These are phyloP conservation scores for Avena atlantica DNA, from an alignment of 176 grass and related monocot species.

Conservation along the genomic window DNA sequence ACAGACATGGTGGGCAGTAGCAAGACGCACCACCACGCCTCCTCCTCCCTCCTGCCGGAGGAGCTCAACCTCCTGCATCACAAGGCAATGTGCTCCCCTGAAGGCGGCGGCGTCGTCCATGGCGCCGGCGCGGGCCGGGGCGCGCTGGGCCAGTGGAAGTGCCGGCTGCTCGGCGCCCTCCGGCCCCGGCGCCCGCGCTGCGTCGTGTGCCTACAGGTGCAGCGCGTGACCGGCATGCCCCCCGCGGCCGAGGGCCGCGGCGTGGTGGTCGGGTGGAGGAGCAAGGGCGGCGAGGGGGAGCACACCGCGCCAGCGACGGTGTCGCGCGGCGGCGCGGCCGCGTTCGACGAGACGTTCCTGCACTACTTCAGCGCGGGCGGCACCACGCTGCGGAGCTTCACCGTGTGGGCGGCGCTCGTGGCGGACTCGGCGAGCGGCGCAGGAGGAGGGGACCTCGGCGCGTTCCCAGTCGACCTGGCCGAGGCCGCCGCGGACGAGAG, in stretches of 20 bases:
- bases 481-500: slow-evolving; percentile 51
- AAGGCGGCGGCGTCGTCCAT: background rate
- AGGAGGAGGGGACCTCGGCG: slow-evolving; percentile 61
- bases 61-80: slow-evolving; percentile 75
- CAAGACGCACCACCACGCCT: slow-evolving; percentile 54
- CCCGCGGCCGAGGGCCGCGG: slow-evolving; percentile 49
- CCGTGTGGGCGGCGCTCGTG: slow-evolving; percentile 77
- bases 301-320: slow-evolving; percentile 67
- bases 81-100: slow-evolving; percentile 45
- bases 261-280: slow-evolving; percentile 80
- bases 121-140: background rate
- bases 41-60: slow-evolving; percentile 59
- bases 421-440: slow-evolving; percentile 49
- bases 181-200: slow-evolving; percentile 54
- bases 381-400: slow-evolving; percentile 59
- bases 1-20: slow-evolving; percentile 54
- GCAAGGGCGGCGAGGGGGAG: slow-evolving; percentile 73
- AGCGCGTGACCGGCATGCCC: slow-evolving; percentile 68
- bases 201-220: slow-evolving; percentile 89
- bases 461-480: slow-evolving; percentile 72
- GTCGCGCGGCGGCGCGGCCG: slow-evolving; percentile 48
- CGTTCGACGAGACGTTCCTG: slow-evolving; percentile 87
- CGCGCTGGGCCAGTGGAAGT: slow-evolving; percentile 62
- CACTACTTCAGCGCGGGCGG: slow-evolving; percentile 63
- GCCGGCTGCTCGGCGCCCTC: slow-evolving; percentile 55